Conservation (phyloP, 2,329 filamentous ascomycete species). For the Penicillium digitatum region DNA sequence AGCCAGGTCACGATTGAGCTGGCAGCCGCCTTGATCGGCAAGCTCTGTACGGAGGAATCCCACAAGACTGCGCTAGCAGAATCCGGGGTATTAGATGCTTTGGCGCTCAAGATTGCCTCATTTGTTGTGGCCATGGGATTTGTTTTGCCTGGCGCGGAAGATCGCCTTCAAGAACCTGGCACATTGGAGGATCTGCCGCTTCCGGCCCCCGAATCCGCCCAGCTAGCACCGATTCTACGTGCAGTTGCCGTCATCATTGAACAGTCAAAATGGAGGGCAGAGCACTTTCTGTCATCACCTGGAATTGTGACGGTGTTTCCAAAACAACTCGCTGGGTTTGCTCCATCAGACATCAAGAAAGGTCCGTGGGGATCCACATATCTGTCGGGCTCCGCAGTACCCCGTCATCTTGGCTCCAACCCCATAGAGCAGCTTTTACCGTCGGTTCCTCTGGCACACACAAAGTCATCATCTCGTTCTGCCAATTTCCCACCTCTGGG, state of each 20-base stretch:
- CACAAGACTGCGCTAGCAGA: constrained; percentile 70
- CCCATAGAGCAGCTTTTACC: constrained; percentile 66
- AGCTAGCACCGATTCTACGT: constrained; percentile 67
- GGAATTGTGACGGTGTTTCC: constrained; percentile 67
- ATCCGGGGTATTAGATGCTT: constrained; percentile 69
- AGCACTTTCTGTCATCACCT: constrained; percentile 65
- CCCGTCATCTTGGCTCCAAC: constrained; percentile 47
- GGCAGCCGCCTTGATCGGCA: constrained; percentile 50
- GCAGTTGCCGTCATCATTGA: constrained; percentile 73
- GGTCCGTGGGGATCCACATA: constrained; percentile 54
- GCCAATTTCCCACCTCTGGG: constrained; percentile 55
- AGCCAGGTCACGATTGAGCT: constrained; percentile 50
- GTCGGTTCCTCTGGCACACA: constrained; percentile 36
- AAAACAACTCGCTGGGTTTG: constrained; percentile 50
- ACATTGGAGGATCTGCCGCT: constrained; percentile 57
- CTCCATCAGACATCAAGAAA: constrained; percentile 47
- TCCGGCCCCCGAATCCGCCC: constrained; percentile 56
- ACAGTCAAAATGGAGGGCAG: constrained; percentile 73
- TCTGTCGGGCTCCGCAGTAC: constrained; percentile 49
- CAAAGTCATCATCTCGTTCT: constrained; percentile 27
- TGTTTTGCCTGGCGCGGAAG: constrained; percentile 63
- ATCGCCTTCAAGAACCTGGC: constrained; percentile 52
- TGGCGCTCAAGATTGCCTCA: constrained; percentile 69
- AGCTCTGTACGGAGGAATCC: constrained; percentile 63
- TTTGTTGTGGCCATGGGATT: constrained; percentile 66